phyloP scores from a whole-genome alignment of 768 basidiomycete species.

The Tephrocybe sp. region DNA sequence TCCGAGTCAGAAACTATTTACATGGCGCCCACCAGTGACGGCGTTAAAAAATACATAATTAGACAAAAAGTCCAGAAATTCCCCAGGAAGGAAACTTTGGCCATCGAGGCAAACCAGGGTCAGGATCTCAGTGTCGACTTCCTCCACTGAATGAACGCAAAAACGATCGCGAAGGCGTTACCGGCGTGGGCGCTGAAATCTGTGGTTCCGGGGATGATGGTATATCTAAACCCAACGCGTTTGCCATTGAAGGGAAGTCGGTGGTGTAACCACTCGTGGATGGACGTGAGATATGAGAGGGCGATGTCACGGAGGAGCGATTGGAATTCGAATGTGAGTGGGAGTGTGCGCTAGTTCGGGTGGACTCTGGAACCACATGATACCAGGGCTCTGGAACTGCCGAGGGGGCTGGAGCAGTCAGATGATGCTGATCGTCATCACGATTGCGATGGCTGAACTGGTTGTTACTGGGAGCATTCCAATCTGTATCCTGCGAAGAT shows the following conservation, averaged over 20 bases:
- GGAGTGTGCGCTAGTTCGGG: neutral
- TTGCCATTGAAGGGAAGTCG: neutral
- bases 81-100: too few species aligned
- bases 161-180: slow-evolving; percentile 6
- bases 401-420: neutral
- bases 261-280: neutral
- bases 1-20: too few species aligned
- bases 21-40: too few species aligned
- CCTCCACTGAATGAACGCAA: slow-evolving; percentile 5
- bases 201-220: slow-evolving; percentile 1
- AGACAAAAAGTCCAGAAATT: neutral
- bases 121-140: neutral
- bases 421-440: slow-evolving; percentile 1
- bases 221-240: slow-evolving; percentile 12
- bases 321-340: neutral
- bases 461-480: neutral
- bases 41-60: neutral
- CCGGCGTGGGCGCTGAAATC: slow-evolving; percentile 14
- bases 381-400: slow-evolving; percentile 1
- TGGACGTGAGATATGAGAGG: neutral
- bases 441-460: neutral
- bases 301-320: slow-evolving; percentile 4
- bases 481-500: slow-evolving; percentile 1
- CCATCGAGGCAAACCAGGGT: neutral
- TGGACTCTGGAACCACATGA: neutral